Conservation (phyloP, 129 eudicot species). For the Apium graveolens region DNA sequence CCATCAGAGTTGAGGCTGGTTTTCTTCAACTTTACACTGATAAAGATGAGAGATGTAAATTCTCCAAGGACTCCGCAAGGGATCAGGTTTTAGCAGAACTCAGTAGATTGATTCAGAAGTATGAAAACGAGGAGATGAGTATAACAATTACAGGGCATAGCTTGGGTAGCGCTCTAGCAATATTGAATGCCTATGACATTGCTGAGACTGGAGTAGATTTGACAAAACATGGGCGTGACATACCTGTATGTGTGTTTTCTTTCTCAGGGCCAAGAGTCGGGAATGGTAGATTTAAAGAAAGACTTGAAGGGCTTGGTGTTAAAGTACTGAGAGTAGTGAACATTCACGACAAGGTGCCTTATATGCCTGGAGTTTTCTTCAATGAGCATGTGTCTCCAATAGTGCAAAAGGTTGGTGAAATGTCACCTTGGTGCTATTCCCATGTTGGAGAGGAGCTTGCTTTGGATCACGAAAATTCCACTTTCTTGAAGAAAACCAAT, state of each 20-base stretch:
- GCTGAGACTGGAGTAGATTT: constrained; percentile 34
- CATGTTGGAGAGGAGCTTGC: constrained; percentile 52
- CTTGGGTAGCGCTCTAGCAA: constrained; percentile 47
- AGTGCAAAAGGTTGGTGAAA: constrained; percentile 16
- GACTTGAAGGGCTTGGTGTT: constrained; percentile 37
- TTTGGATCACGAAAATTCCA: constrained; percentile 47
- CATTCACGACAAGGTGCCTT: constrained; percentile 44
- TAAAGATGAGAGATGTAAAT: constrained; percentile 28
- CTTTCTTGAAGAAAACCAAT: constrained; percentile 32
- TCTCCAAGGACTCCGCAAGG: constrained; percentile 26
- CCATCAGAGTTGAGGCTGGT: constrained; percentile 50
- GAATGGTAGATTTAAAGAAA: constrained; percentile 31
- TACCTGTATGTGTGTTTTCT: constrained; percentile 37
- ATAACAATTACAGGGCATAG: constrained; percentile 57
- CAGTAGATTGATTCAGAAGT: constrained; percentile 21
- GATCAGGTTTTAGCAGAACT: constrained; percentile 37
- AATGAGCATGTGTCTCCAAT: constrained; percentile 28
- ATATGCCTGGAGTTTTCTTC: constrained; percentile 32
- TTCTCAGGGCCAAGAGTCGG: constrained; percentile 64
- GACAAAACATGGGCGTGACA: constrained; percentile 18
- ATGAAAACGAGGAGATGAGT: constrained; percentile 31
- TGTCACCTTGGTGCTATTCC: constrained; percentile 37
- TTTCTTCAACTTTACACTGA: constrained; percentile 44
- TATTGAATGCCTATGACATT: constrained; percentile 44
- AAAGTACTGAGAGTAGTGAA: constrained; percentile 52